These are phyloP conservation scores for Termitomyces sp. DNA, from an alignment of 768 basidiomycete species.

Conservation along the genomic window DNA sequence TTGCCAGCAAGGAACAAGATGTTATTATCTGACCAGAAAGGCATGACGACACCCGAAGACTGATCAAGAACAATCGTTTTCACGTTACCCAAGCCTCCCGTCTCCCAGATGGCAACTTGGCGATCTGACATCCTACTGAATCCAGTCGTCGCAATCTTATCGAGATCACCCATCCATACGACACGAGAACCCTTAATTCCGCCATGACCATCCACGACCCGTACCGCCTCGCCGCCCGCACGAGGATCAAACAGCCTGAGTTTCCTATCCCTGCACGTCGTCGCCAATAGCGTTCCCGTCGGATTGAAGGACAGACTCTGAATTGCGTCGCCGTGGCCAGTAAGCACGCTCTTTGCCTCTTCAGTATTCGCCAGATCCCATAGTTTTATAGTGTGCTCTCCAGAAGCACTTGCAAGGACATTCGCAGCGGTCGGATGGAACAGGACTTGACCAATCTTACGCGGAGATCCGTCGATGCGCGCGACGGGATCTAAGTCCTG, in stretches of 20 bases:
- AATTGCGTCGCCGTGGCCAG: slow-evolving; percentile 82
- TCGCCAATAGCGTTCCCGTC: slow-evolving; percentile 76
- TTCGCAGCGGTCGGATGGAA: slow-evolving; percentile 91
- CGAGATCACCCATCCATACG: slow-evolving; percentile 85
- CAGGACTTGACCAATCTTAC: slow-evolving; percentile 90
- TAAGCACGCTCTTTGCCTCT: slow-evolving; percentile 51
- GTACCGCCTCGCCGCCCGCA: slow-evolving; percentile 73
- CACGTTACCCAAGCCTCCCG: slow-evolving; percentile 64
- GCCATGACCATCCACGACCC: slow-evolving; percentile 79
- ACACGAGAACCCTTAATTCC: slow-evolving; percentile 92
- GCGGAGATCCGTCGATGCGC: slow-evolving; percentile 69
- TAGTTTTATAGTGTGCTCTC: slow-evolving; percentile 84
- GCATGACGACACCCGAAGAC: slow-evolving; percentile 92
- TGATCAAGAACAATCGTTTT: slow-evolving; percentile 84
- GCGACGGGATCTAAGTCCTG: slow-evolving; percentile 83
- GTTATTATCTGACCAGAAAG: slow-evolving; percentile 95
- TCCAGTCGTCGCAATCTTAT: slow-evolving; percentile 90
- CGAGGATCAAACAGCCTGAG: slow-evolving; percentile 90
- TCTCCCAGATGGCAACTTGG: slow-evolving; percentile 88
- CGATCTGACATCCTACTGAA: slow-evolving; percentile 97
- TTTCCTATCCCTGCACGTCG: slow-evolving; percentile 92
- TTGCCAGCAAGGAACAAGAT: slow-evolving; percentile 91
- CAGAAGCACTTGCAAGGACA: slow-evolving; percentile 74
- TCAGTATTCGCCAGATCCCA: slow-evolving; percentile 86
- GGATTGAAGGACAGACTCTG: slow-evolving; percentile 81